Evolutionary conservation across 1,284 basidiomycete species (phyloP).

Genomic region (Calocybe gambosa): DNA sequence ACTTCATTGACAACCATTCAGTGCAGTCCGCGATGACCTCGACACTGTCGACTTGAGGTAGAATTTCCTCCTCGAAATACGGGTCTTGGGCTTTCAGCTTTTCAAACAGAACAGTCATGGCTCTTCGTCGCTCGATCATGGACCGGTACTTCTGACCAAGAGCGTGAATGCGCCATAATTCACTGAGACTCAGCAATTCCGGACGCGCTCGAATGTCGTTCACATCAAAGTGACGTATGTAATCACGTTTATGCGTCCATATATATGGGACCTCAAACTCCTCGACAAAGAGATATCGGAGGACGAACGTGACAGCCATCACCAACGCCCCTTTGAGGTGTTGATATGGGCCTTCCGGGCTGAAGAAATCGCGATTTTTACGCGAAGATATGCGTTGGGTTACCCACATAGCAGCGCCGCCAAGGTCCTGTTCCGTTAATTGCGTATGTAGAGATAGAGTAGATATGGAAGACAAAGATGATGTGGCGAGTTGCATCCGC

Average conservation of each 20-base stretch:
- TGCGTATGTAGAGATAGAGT: conserved; percentile 63
- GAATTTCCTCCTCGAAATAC: conserved; percentile 67
- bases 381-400: conserved; percentile 77
- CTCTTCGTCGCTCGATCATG: conserved; percentile 66
- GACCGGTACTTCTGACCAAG: conserved; percentile 87
- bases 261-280: conserved; percentile 94
- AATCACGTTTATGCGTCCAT: conserved; percentile 90
- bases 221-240: conserved; percentile 74
- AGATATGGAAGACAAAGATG: conserved; percentile 68
- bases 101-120: conserved; percentile 59
- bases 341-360: conserved; percentile 49
- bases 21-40: conserved; percentile 90
- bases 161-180: conserved; percentile 84
- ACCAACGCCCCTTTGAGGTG: conserved; percentile 68
- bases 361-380: conserved; percentile 74
- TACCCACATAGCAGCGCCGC: conserved; percentile 87
- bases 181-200: conserved; percentile 70
- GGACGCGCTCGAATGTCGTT: conserved; percentile 45
- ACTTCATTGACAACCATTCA: conserved; percentile 88
- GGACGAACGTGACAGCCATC: conserved; percentile 72
- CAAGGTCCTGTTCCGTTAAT: conserved; percentile 65
- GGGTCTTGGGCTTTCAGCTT: conserved; percentile 60
- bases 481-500: conserved; percentile 92
- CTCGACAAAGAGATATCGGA: conserved; percentile 84
- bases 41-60: conserved; percentile 62